Conservation (phyloP, 75 land plant species). For the Sequoiadendron giganteum region DNA sequence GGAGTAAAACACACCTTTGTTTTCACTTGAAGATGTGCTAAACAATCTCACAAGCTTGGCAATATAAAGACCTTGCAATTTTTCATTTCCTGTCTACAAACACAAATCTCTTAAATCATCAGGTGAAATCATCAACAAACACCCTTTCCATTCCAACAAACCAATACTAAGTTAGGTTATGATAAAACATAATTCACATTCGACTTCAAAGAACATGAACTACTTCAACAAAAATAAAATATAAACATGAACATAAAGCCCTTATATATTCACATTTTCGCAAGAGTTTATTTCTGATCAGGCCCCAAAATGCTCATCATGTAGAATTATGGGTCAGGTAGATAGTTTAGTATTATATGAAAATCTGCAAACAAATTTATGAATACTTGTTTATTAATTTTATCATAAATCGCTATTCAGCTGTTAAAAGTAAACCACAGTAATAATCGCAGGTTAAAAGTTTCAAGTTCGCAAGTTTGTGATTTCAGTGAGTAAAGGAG, state of each 20-base stretch:
- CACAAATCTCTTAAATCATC: not conserved
- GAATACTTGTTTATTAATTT: not conserved
- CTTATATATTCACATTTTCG: not conserved
- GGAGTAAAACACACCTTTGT: constrained; percentile 29
- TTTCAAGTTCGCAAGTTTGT: no score
- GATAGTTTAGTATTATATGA: not conserved
- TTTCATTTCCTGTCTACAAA: constrained; percentile 61
- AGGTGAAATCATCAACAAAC: not conserved
- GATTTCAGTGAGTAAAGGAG: no score
- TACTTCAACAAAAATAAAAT: not conserved
- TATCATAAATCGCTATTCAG: not conserved
- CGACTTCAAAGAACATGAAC: not conserved
- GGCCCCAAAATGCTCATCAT: not conserved
- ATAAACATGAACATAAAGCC: not conserved
- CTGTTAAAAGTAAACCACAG: not conserved
- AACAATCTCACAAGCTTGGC: constrained; percentile 89
- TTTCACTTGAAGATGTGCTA: constrained; percentile 41
- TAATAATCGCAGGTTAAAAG: not conserved
- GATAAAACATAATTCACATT: not conserved
- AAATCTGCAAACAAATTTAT: not conserved
- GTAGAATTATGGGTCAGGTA: not conserved
- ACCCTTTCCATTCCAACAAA: not conserved
- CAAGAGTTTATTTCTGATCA: not conserved
- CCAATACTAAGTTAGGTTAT: not conserved
- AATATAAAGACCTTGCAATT: constrained; percentile 78